Evolutionary conservation across 768 basidiomycete genomes (phyloP), one percentile per base, ranked within the genome.

Genomic region (Strobilomyces echinocephalus): DNA sequence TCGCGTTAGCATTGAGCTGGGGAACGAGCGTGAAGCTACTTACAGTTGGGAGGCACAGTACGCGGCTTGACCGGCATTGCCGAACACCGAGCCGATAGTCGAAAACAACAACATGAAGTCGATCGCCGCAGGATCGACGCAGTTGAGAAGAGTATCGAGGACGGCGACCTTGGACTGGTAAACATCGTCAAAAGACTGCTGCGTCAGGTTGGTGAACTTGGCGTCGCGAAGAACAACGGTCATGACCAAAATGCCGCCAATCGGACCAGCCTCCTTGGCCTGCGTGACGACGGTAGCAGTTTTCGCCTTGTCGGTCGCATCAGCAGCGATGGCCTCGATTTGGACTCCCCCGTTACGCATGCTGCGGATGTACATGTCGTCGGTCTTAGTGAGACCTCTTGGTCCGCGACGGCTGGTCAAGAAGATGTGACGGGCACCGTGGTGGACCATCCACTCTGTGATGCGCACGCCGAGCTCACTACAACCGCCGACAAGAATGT

Each of bases 61-160:
- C 7, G 61, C 58, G n/a, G 61, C 61, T 45, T 62, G 61, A 16
- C 61, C 61, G 3, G 61, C 61, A 49, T 62, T 63, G 0, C 70
- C 70, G 24, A 72, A 72, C 1, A 72, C 63, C 6, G 71, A 67
- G 3, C 66, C 63, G 20, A 70, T 66, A 0, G 70, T 71, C 6
- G 71, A 72, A 57, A 72, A 72, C 42, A 69, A 54, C 12, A 72
- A 42, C 6, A 71, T 56, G 43, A 72, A 72, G 42, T 72, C 70
- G 26, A 72, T 53, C 15, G 50, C 24, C 2, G 47, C 40, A 34
- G 58, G 61, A 46, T 60, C 42, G 5, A 62, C 33, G 45, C 62
- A 62, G 14, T 50, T 44, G 11, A 57, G 50, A 26, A 62, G 54
- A 0, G 62, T 60, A 14, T 62, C 30, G 14, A 62, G 58, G 7